These are phyloP conservation scores for Russula vinacea DNA, from an alignment of 768 basidiomycete genomes.

Conservation along the genomic window DNA sequence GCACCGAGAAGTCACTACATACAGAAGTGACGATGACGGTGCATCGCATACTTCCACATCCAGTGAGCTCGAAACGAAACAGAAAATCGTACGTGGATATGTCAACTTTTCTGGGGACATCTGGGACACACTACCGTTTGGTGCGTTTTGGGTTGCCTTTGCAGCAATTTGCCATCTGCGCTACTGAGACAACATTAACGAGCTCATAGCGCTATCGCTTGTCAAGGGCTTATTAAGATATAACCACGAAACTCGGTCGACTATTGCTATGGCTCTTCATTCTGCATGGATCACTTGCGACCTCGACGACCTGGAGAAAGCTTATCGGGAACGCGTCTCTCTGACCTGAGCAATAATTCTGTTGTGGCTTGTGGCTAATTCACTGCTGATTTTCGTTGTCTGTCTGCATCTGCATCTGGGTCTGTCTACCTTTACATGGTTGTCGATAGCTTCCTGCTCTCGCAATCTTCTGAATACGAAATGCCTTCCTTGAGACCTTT, in stretches of 20 bases:
- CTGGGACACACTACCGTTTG: slow-evolving; percentile 59
- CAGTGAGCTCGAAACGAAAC: slow-evolving; percentile 61
- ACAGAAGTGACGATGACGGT: neutral
- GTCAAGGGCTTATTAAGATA: slow-evolving; percentile 60
- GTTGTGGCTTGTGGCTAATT: neutral
- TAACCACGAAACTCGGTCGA: slow-evolving; percentile 56
- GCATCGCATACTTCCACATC: slow-evolving; percentile 45
- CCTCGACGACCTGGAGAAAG: slow-evolving; percentile 53
- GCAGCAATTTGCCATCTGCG: slow-evolving; percentile 8
- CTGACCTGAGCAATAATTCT: slow-evolving; percentile 11
- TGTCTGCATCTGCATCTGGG: neutral
- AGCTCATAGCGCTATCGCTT: slow-evolving; percentile 52
- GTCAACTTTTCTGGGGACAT: slow-evolving; percentile 47
- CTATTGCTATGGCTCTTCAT: slow-evolving; percentile 57
- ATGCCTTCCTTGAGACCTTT: neutral
- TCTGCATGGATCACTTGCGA: slow-evolving; percentile 68
- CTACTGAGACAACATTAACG: neutral
- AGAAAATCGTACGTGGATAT: slow-evolving; percentile 55
- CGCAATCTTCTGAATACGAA: slow-evolving; percentile 13
- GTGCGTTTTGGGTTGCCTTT: slow-evolving; percentile 40
- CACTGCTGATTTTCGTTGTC: neutral
- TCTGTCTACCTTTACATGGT: slow-evolving; percentile 12
- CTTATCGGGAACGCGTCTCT: slow-evolving; percentile 56
- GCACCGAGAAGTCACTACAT: neutral
- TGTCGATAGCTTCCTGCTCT: slow-evolving; percentile 22